phyloP scores from a whole-genome alignment of 2,329 filamentous ascomycete species.

The Mollisia scopiformis region DNA sequence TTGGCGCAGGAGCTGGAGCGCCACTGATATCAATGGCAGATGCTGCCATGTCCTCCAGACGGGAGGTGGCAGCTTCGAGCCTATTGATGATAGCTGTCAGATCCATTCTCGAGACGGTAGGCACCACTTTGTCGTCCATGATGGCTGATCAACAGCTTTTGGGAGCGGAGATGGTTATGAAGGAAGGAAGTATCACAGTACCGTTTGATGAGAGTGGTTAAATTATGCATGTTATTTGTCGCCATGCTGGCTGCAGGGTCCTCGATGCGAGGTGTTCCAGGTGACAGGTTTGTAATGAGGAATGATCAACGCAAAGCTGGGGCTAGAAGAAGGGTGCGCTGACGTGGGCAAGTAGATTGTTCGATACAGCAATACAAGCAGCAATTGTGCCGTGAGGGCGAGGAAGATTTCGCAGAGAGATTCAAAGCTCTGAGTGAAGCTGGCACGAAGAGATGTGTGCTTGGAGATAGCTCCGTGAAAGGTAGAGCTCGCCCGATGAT shows the following conservation, averaged over 20 bases:
- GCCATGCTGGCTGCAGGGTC: conserved; percentile 56
- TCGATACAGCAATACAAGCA: not conserved
- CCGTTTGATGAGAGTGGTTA: conserved; percentile 98
- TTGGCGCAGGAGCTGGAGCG: conserved; percentile 41
- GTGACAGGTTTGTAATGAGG: conserved; percentile 25
- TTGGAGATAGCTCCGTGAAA: conserved; percentile 10
- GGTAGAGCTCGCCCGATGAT: not conserved
- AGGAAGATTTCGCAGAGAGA: not conserved
- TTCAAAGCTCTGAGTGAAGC: not conserved
- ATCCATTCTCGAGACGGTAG: conserved; percentile 27
- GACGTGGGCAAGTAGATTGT: not conserved
- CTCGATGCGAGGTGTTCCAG: conserved; percentile 26
- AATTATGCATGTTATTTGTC: conserved; percentile 87
- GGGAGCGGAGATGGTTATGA: conserved; percentile 7
- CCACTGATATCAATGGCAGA: conserved; percentile 64
- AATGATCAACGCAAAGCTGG: conserved; percentile 23
- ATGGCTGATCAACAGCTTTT: conserved; percentile 11
- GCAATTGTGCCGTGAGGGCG: not conserved
- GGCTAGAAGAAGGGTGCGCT: not conserved
- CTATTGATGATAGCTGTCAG: conserved; percentile 54
- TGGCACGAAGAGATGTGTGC: conserved; percentile 1
- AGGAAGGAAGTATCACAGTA: conserved; percentile 50
- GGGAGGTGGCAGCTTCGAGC: conserved; percentile 94
- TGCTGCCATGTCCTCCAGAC: conserved; percentile 93
- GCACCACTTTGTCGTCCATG: conserved; percentile 31